Percentiles rank a stretch among this genome's conserved stretches.
These are phyloP conservation scores for Acanthamoeba culbertsoni DNA, from an alignment of 208 protist genomes.

Conservation along the genomic window DNA sequence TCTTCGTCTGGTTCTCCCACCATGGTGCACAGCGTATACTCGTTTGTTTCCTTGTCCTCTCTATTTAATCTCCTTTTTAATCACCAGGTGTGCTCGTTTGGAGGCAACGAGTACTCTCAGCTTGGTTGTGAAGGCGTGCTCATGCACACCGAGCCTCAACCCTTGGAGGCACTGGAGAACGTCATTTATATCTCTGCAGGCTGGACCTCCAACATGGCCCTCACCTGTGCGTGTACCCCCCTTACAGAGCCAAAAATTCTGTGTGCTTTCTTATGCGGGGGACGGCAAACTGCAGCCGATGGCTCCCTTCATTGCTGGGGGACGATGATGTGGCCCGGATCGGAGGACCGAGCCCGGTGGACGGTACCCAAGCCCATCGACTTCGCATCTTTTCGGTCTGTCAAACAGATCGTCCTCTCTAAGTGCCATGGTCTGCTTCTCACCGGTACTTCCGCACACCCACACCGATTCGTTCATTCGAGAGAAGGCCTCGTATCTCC, in stretches of 20 bases:
- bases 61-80: not conserved
- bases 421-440: not conserved
- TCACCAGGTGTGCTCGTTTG: conserved; percentile 4
- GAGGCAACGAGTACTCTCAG: not conserved
- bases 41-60: not conserved
- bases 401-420: conserved; percentile 11
- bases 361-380: not conserved
- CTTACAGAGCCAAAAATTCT: no score
- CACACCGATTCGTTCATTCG: no score
- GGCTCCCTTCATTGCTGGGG: conserved; percentile 28
- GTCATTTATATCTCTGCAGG: not conserved
- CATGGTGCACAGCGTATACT: not conserved
- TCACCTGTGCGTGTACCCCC: not conserved
- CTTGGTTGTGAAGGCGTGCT: not conserved
- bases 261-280: not conserved
- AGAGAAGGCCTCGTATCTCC: no score
- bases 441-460: not conserved
- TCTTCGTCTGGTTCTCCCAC: not conserved
- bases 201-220: conserved; percentile 17
- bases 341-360: not conserved
- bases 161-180: not conserved
- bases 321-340: conserved; percentile 1
- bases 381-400: not conserved
- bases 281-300: not conserved
- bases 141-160: conserved; percentile 2